phyloP scores from a whole-genome alignment of 139 green algal genomes.

The Pleodorina starrii region DNA sequence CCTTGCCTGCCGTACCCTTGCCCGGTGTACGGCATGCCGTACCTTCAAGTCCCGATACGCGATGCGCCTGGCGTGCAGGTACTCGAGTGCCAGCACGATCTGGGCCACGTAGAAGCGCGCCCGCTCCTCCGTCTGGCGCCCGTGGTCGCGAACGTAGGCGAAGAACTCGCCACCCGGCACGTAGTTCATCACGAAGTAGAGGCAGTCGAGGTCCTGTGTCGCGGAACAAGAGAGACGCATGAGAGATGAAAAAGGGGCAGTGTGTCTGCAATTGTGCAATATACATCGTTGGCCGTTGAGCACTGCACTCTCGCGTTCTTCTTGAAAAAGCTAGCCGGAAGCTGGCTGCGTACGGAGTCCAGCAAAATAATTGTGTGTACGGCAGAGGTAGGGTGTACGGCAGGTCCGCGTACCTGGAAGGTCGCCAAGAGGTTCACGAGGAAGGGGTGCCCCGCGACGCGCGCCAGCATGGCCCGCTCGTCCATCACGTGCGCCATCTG shows the following conservation, averaged over 20 bases:
- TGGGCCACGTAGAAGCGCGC: constrained; percentile 85
- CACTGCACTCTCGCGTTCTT: too few relatives aligned
- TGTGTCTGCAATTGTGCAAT: too few relatives aligned
- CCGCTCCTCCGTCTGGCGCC: constrained; percentile 73
- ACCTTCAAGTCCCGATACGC: constrained; percentile 85
- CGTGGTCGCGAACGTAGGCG: constrained; percentile 66
- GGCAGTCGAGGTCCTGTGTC: constrained; percentile 63
- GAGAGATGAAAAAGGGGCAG: too few relatives aligned
- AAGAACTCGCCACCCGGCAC: constrained; percentile 89
- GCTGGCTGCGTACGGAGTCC: too few relatives aligned
- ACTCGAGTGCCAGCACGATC: constrained; percentile 76
- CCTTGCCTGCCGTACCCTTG: too few relatives aligned
- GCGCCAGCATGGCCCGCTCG: constrained; percentile 75
- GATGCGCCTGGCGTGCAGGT: constrained; percentile 75
- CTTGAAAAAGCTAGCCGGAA: too few relatives aligned
- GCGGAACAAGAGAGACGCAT: background rate
- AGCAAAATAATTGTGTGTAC: too few relatives aligned
- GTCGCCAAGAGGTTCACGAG: constrained; percentile 71
- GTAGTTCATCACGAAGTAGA: constrained; percentile 90
- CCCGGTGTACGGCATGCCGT: background rate
- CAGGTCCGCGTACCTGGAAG: constrained; percentile 71
- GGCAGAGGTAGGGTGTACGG: background rate
- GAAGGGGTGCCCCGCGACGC: constrained; percentile 73
- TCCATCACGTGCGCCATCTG: constrained; percentile 83
- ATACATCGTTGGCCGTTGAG: too few relatives aligned